Conservation (phyloP, 495 filamentous ascomycete species). For the Penicilliopsis zonata region DNA sequence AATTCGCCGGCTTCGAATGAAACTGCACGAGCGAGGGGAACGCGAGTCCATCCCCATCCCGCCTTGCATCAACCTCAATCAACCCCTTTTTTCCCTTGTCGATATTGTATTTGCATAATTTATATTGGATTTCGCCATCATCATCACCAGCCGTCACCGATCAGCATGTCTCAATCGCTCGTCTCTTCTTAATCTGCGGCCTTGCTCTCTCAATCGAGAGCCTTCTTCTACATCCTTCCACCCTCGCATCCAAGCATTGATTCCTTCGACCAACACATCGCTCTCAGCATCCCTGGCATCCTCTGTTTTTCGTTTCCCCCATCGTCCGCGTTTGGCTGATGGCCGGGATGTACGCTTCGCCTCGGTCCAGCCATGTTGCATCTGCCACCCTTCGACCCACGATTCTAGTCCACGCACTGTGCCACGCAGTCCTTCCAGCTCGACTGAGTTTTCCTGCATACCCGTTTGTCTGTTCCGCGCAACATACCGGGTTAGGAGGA, state of each 20-base stretch:
- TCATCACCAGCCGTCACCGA: neutral
- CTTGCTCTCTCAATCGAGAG: slow-evolving; percentile 14
- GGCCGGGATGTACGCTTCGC: slow-evolving; percentile 1
- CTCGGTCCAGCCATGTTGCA: slow-evolving; percentile 9
- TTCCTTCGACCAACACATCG: slow-evolving; percentile 22
- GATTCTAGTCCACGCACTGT: slow-evolving; percentile 22
- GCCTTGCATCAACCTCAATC: no score
- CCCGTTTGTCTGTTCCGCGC: slow-evolving; percentile 14
- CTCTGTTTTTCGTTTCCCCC: slow-evolving; percentile 8
- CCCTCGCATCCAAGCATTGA: slow-evolving; percentile 29
- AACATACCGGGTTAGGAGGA: slow-evolving; percentile 2
- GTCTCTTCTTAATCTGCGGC: slow-evolving; percentile 13
- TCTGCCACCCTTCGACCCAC: slow-evolving; percentile 18
- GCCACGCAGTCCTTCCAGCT: slow-evolving; percentile 24
- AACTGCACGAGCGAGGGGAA: no score
- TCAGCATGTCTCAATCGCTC: neutral
- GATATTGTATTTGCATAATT: no score
- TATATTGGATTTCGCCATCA: neutral
- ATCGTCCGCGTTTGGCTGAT: slow-evolving; percentile 7
- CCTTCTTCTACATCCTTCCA: slow-evolving; percentile 29
- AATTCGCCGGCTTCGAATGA: no score
- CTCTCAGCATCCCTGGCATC: slow-evolving; percentile 9
- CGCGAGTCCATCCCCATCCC: no score
- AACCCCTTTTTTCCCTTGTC: no score
- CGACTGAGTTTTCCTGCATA: slow-evolving; percentile 20